Evolutionary conservation across 345 rosid species (phyloP), one percentile per base, ranked within the genome.

Genomic region (Boechera divaricarpa): DNA sequence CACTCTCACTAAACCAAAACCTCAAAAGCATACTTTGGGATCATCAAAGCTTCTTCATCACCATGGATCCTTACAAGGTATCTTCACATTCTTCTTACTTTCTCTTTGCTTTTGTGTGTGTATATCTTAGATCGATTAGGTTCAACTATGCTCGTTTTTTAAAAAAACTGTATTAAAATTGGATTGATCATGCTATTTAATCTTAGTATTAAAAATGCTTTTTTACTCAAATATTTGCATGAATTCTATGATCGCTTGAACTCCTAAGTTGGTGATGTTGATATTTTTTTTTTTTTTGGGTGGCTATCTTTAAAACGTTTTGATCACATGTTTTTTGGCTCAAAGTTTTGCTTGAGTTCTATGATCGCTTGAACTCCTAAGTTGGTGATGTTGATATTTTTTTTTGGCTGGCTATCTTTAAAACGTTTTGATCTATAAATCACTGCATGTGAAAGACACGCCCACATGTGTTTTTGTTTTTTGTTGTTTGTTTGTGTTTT

Each of bases 11-110:
- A 31, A 58, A 65, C 52, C 76, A 55, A 61, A 53, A 28, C 18
- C 48, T 18, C 38, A 68, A 15, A 5, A 42, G 5, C 39, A 36
- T 7, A 1, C 3, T 67, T 44, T 65, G 47, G 73, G 53, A 69
- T 63, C 75, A 44, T 54, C 49, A 11, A 33, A 44, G 53, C 54
- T 39, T 77, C 41, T 29, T 65, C 68, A 66, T 65, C 72, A 48
- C 69, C 77, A 78, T 78, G 81, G 81, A 78, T 78, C 81, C 81
- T 59, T 78, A 78, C 69, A 78, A 78, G 81, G 81, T 78, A 31
- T 72, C 33, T 48, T 49, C 60, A 10, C 52, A 6, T 44, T 31
- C 33, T 41, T 51, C 32, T 76, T 32, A 10, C 47, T 32, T 42
- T 12, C 15, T 48, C 8, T 38, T 13, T 7, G 10, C 7, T 28